These are phyloP conservation scores for Pleurotus eryngii DNA, from an alignment of 768 basidiomycete genomes.

Conservation along the genomic window DNA sequence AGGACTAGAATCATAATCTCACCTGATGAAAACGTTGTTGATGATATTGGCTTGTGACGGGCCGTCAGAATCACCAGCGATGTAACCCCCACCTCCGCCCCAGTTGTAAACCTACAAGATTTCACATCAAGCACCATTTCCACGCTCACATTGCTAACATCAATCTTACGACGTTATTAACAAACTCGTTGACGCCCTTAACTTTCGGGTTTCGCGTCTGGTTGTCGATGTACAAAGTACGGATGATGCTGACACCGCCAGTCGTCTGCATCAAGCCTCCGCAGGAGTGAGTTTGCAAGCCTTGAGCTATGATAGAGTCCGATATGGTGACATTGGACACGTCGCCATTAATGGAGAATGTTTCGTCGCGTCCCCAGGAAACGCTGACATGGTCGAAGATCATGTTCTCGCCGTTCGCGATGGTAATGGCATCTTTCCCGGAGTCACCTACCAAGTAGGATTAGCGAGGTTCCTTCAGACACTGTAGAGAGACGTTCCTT, in stretches of 20 bases:
- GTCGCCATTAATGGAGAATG: slow-evolving; percentile 33
- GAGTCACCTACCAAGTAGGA: slow-evolving; percentile 19
- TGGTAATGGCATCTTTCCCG: slow-evolving; percentile 31
- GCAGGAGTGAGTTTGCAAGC: slow-evolving; percentile 32
- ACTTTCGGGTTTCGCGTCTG: slow-evolving; percentile 35
- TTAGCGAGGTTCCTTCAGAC: background rate
- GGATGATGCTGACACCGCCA: slow-evolving; percentile 33
- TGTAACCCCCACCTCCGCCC: slow-evolving; percentile 32
- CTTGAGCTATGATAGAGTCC: slow-evolving; percentile 35
- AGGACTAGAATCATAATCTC: background rate
- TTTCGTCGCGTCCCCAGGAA: slow-evolving; percentile 33
- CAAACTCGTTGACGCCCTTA: slow-evolving; percentile 33
- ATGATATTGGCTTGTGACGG: slow-evolving; percentile 30
- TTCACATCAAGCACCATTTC: background rate
- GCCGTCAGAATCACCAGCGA: slow-evolving; percentile 33
- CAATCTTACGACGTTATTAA: slow-evolving; percentile 30
- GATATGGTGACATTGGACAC: slow-evolving; percentile 33
- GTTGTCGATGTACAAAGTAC: slow-evolving; percentile 34
- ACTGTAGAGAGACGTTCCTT: background rate
- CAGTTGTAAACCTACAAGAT: slow-evolving; percentile 28
- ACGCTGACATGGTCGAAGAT: slow-evolving; percentile 34
- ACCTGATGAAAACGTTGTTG: slow-evolving; percentile 33
- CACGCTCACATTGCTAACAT: background rate
- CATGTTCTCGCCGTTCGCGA: slow-evolving; percentile 32
- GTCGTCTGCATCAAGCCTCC: slow-evolving; percentile 33